Evolutionary conservation across 1,139 yeast genomes (phyloP).

Genomic region (Blastobotrys serpentis): DNA sequence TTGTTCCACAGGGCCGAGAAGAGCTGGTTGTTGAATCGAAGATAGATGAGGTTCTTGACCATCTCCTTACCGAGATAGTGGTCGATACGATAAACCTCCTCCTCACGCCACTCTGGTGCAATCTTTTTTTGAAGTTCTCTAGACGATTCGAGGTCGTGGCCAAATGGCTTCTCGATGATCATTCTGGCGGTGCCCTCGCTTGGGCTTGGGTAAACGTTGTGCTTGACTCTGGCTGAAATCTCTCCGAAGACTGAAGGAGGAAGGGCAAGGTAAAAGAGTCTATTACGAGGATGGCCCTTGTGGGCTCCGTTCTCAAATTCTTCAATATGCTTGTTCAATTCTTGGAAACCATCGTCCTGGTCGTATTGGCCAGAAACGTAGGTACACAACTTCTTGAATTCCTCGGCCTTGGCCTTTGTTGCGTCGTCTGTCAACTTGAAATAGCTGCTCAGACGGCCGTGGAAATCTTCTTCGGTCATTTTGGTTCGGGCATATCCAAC

Average conservation of each 20-base stretch:
- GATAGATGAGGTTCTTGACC: constrained; percentile 87
- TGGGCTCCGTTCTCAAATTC: constrained; percentile 51
- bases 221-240: constrained; percentile 74
- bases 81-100: constrained; percentile 91
- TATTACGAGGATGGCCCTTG: constrained; percentile 44
- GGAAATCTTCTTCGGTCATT: constrained; percentile 63
- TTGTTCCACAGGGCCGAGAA: constrained; percentile 85
- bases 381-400: constrained; percentile 61
- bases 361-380: constrained; percentile 84
- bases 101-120: constrained; percentile 86
- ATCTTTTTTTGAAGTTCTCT: constrained; percentile 72
- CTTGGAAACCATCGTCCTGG: constrained; percentile 65
- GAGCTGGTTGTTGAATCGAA: constrained; percentile 87
- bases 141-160: constrained; percentile 80
- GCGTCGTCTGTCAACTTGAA: constrained; percentile 58
- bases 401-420: constrained; percentile 48
- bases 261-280: constrained; percentile 87
- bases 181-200: constrained; percentile 69
- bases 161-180: constrained; percentile 96
- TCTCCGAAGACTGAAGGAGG: constrained; percentile 89
- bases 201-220: constrained; percentile 58
- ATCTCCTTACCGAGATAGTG: constrained; percentile 97
- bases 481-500: constrained; percentile 91
- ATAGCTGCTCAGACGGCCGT: constrained; percentile 60
- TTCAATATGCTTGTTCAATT: constrained; percentile 55